These are phyloP conservation scores for Pythium insidiosum DNA, from an alignment of 352 stramenopile species.

Conservation along the genomic window DNA sequence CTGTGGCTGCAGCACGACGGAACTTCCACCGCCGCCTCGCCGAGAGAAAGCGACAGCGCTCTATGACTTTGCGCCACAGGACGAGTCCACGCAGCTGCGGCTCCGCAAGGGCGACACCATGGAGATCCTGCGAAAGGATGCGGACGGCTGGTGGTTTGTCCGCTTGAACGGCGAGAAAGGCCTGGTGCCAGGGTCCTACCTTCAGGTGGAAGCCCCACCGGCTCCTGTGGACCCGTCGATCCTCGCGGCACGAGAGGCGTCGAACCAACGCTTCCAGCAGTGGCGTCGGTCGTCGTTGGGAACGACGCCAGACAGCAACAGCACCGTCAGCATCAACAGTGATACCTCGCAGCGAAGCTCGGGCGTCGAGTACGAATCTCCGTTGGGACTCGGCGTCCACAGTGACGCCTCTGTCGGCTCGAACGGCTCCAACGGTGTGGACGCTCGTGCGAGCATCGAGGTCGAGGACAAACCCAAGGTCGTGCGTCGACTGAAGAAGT, in stretches of 20 bases:
- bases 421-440: conserved; percentile 14
- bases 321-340: no score
- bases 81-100: conserved; percentile 54
- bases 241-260: conserved; percentile 58
- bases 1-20: conserved; percentile 3
- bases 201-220: conserved; percentile 62
- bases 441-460: conserved; percentile 46
- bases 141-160: conserved; percentile 82
- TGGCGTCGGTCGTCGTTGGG: conserved; percentile 15
- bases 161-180: conserved; percentile 69
- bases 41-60: conserved; percentile 61
- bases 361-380: conserved; percentile 28
- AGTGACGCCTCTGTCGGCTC: conserved; percentile 9
- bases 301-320: neutral
- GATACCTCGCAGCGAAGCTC: neutral
- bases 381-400: conserved; percentile 21
- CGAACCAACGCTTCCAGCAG: conserved; percentile 66
- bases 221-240: conserved; percentile 50
- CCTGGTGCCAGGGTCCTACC: conserved; percentile 68
- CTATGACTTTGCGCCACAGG: conserved; percentile 72
- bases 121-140: conserved; percentile 75
- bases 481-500: conserved; percentile 69
- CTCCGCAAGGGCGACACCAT: conserved; percentile 64
- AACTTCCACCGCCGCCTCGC: conserved; percentile 8
- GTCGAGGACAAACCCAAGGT: conserved; percentile 55